These are phyloP conservation scores for Singerocomus inundabilis DNA, from an alignment of 1,284 basidiomycete genomes.

Conservation along the genomic window DNA sequence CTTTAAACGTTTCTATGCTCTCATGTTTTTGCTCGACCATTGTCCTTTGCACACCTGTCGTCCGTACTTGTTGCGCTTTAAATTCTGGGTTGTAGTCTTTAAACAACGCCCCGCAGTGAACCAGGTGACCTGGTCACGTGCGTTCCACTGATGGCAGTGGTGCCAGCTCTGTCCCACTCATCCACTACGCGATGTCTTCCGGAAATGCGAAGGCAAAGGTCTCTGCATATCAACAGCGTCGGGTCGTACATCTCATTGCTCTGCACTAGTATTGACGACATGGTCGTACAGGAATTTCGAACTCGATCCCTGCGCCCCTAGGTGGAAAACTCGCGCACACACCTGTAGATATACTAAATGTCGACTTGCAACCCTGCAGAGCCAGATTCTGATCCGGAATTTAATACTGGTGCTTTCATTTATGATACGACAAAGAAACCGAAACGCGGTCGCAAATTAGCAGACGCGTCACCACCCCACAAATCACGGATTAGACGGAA, in stretches of 20 bases:
- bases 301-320: conserved; percentile 32
- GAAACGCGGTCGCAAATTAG: conserved; percentile 19
- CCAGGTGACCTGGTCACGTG: conserved; percentile 27
- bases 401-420: conserved; percentile 44
- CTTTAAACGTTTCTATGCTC: conserved; percentile 22
- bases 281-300: conserved; percentile 15
- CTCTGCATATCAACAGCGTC: conserved; percentile 24
- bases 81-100: conserved; percentile 36
- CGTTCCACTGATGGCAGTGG: too few relatives aligned
- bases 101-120: conserved; percentile 3
- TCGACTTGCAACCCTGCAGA: conserved; percentile 17
- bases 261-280: conserved; percentile 1
- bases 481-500: conserved; percentile 15
- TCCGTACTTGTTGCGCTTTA: conserved; percentile 27
- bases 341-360: neutral
- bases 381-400: conserved; percentile 57
- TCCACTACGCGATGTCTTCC: conserved; percentile 18
- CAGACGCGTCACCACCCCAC: conserved; percentile 14
- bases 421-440: conserved; percentile 37
- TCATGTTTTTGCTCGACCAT: conserved; percentile 25
- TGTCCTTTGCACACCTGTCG: conserved; percentile 27
- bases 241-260: neutral
- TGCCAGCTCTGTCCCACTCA: neutral
- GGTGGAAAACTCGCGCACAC: conserved; percentile 12
- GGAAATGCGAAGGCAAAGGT: conserved; percentile 17